Evolutionary conservation across 2,329 filamentous ascomycete genomes (phyloP).

Genomic region (Bretziella fagacearum): DNA sequence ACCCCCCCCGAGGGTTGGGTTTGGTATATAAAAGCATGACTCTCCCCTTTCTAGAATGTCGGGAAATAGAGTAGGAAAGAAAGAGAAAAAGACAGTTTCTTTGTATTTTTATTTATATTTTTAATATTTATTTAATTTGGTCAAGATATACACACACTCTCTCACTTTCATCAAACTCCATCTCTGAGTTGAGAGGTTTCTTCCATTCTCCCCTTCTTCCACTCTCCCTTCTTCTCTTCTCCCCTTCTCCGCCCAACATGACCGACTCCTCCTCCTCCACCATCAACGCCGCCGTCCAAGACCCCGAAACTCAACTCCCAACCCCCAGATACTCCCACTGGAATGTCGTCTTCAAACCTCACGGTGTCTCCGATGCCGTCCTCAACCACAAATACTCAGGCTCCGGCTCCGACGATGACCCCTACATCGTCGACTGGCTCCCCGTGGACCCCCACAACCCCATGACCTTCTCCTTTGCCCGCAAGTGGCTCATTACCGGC

Average conservation of each 20-base stretch:
- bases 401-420: conserved; percentile 47
- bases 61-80: too few relatives aligned
- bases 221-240: too few relatives aligned
- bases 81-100: too few relatives aligned
- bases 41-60: too few relatives aligned
- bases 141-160: too few relatives aligned
- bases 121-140: too few relatives aligned
- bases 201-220: too few relatives aligned
- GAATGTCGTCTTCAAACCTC: conserved; percentile 38
- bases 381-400: conserved; percentile 40
- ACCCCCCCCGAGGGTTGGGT: too few relatives aligned
- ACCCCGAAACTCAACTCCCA: conserved; percentile 27
- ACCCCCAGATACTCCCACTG: conserved; percentile 28
- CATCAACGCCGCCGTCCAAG: conserved; percentile 19
- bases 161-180: too few relatives aligned
- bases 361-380: conserved; percentile 39
- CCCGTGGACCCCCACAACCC: conserved; percentile 51
- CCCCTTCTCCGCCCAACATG: not conserved
- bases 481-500: conserved; percentile 50
- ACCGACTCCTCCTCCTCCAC: conserved; percentile 10
- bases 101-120: too few relatives aligned
- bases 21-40: too few relatives aligned
- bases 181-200: too few relatives aligned
- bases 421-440: conserved; percentile 52
- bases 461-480: conserved; percentile 35